Conservation (phyloP, 2,329 filamentous ascomycete species). For the Pyricularia grisea region DNA sequence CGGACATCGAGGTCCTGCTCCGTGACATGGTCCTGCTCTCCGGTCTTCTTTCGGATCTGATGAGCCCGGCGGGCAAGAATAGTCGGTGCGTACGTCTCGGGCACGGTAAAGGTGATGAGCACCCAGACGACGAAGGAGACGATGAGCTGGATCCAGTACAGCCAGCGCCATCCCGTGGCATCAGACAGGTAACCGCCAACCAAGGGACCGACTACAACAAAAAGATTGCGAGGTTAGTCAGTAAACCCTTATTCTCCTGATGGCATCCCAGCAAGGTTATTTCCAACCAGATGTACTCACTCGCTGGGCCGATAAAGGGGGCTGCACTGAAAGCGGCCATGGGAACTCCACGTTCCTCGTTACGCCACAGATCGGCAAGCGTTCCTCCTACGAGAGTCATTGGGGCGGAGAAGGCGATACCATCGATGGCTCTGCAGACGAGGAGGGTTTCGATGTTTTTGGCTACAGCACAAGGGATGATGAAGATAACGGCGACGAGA, state of each 20-base stretch:
- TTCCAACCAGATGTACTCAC: conserved; percentile 20
- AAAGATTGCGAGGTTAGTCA: conserved; percentile 7
- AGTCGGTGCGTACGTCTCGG: conserved; percentile 78
- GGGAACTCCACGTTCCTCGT: conserved; percentile 74
- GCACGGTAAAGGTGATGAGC: conserved; percentile 78
- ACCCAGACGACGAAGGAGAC: conserved; percentile 60
- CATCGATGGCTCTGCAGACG: conserved; percentile 68
- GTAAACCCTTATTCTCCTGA: neutral
- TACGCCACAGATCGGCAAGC: conserved; percentile 73
- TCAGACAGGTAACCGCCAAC: conserved; percentile 52
- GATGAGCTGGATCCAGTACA: conserved; percentile 64
- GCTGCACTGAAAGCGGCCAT: conserved; percentile 82
- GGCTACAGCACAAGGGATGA: conserved; percentile 70
- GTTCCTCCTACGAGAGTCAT: conserved; percentile 83
- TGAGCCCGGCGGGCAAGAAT: conserved; percentile 62
- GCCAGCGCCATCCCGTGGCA: conserved; percentile 16
- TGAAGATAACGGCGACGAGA: conserved; percentile 63
- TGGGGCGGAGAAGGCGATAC: conserved; percentile 75
- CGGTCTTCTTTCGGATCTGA: conserved; percentile 61
- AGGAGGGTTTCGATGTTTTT: conserved; percentile 69
- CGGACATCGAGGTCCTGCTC: conserved; percentile 71
- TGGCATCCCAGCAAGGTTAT: neutral
- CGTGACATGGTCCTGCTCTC: conserved; percentile 60
- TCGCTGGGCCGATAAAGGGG: conserved; percentile 73
- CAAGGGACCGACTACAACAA: conserved; percentile 50